phyloP scores from a whole-genome alignment of 2,329 filamentous ascomycete species.

The Hirsutella rhossiliensis region DNA sequence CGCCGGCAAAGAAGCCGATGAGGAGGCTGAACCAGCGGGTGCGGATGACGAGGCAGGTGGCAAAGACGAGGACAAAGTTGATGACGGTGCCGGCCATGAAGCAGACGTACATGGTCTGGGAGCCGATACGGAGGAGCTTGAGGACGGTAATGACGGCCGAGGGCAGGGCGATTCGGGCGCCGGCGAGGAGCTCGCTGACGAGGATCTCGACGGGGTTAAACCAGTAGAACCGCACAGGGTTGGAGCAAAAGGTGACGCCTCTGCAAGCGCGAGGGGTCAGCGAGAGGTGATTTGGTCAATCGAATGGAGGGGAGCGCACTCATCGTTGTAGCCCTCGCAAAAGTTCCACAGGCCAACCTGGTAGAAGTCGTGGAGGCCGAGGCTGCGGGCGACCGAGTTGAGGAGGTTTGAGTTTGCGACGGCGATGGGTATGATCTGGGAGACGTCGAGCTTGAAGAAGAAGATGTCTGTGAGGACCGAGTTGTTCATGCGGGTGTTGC shows the following conservation, averaged over 20 bases:
- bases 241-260: conserved; percentile 66
- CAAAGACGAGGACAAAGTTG: conserved; percentile 59
- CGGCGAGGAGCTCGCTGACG: conserved; percentile 64
- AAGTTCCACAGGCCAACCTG: conserved; percentile 86
- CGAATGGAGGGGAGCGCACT: conserved; percentile 25
- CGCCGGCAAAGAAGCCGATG: conserved; percentile 53
- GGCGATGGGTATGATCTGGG: conserved; percentile 64
- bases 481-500: conserved; percentile 53
- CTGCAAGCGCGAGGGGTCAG: conserved; percentile 21
- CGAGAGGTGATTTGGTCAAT: neutral
- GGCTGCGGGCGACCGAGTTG: conserved; percentile 74
- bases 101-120: conserved; percentile 79
- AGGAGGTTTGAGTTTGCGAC: conserved; percentile 64
- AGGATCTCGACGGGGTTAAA: conserved; percentile 84
- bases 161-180: conserved; percentile 74
- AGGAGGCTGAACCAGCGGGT: conserved; percentile 54
- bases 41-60: conserved; percentile 43
- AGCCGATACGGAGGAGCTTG: conserved; percentile 59
- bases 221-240: conserved; percentile 63
- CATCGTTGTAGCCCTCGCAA: conserved; percentile 70
- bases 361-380: conserved; percentile 91
- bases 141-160: conserved; percentile 62
- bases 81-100: conserved; percentile 64
- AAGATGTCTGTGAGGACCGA: conserved; percentile 57
- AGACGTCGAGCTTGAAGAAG: conserved; percentile 75